Evolutionary conservation across 805 yeast genomes (phyloP).

Genomic region (Cyberlindnera bimundalis): DNA sequence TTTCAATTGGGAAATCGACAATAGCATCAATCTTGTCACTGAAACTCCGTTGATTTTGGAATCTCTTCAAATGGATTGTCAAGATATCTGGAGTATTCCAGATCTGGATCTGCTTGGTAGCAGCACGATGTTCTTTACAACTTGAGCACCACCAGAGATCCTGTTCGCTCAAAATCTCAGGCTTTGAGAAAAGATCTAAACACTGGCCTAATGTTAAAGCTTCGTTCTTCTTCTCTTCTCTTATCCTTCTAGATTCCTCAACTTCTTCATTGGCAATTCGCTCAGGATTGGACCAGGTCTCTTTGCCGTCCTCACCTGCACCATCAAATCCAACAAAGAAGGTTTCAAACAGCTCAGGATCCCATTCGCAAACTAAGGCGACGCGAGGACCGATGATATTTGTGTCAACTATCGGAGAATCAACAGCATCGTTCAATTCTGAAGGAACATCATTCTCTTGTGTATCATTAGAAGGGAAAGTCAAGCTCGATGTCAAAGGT

Average conservation of each 20-base stretch:
- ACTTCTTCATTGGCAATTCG: constrained; percentile 51
- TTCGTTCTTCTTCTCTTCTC: constrained; percentile 31
- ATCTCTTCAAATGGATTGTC: constrained; percentile 85
- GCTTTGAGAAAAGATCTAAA: constrained; percentile 64
- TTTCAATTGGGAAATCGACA: constrained; percentile 84
- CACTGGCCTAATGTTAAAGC: constrained; percentile 70
- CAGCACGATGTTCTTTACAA: constrained; percentile 86
- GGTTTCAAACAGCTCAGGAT: constrained; percentile 40
- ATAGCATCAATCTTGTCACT: constrained; percentile 86
- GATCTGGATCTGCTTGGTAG: constrained; percentile 83
- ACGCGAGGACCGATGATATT: constrained; percentile 31
- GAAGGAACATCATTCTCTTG: not conserved
- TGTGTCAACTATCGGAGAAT: constrained; percentile 1
- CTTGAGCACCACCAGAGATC: constrained; percentile 93
- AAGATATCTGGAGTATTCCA: constrained; percentile 95
- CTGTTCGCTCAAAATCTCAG: constrained; percentile 82
- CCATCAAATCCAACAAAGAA: constrained; percentile 50
- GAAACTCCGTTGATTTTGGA: constrained; percentile 77
- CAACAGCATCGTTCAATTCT: not conserved
- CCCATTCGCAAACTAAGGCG: constrained; percentile 69
- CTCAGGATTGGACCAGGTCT: constrained; percentile 54
- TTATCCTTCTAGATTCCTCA: constrained; percentile 39
- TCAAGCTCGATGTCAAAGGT: constrained; percentile 8
- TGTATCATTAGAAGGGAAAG: not conserved
- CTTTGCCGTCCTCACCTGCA: constrained; percentile 43